phyloP scores from a whole-genome alignment of 1,284 basidiomycete genomes.

The Prillingera fragicola region DNA sequence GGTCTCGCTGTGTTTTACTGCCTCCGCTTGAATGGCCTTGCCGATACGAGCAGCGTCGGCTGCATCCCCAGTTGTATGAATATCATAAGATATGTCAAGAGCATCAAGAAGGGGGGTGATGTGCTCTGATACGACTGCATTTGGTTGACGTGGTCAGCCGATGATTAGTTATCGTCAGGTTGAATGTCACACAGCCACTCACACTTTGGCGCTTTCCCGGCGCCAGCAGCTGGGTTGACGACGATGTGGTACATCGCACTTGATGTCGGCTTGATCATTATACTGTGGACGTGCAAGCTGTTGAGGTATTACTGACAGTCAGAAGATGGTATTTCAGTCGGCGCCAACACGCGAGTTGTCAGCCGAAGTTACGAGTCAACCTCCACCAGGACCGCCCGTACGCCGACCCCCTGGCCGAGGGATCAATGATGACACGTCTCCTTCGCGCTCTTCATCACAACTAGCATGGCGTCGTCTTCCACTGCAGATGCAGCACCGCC shows the following conservation, averaged over 20 bases:
- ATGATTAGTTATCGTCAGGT: not conserved
- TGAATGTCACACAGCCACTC: constrained; percentile 1
- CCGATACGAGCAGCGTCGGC: constrained; percentile 61
- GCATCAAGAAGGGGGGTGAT: constrained; percentile 61
- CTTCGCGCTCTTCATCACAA: too few species aligned
- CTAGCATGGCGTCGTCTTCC: too few species aligned
- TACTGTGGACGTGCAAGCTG: too few species aligned
- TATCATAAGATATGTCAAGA: constrained; percentile 36
- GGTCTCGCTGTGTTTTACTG: constrained; percentile 54
- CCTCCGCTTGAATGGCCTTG: constrained; percentile 47
- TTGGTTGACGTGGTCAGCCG: not conserved
- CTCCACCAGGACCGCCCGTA: too few species aligned
- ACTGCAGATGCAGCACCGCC: not conserved
- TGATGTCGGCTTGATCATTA: too few species aligned
- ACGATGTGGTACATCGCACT: constrained; percentile 32
- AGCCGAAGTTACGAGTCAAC: too few species aligned
- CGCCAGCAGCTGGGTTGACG: constrained; percentile 36
- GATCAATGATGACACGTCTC: too few species aligned
- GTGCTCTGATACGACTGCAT: constrained; percentile 54
- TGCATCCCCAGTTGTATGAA: constrained; percentile 54
- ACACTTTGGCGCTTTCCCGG: constrained; percentile 29
- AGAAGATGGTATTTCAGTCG: too few species aligned
- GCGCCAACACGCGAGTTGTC: too few species aligned
- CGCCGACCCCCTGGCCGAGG: too few species aligned
- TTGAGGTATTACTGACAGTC: too few species aligned